Conservation (phyloP, 106 monocot genomes). For the Platanthera zijinensis region DNA sequence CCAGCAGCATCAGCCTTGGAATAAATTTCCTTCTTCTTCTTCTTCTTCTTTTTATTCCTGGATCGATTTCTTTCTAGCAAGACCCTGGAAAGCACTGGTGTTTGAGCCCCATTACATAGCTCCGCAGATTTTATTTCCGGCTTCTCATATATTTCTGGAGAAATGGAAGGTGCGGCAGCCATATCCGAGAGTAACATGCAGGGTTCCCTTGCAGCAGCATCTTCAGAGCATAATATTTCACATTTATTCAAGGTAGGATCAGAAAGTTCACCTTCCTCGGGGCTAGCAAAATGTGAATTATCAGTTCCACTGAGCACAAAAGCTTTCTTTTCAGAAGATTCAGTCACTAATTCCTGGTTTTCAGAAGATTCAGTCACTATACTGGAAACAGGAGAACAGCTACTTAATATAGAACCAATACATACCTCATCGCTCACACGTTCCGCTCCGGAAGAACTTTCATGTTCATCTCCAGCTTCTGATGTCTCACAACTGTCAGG, state of each 20-base stretch:
- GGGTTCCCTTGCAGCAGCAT: constrained; percentile 3
- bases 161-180: background rate
- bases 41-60: constrained; percentile 41
- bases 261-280: background rate
- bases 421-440: constrained; percentile 4
- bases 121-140: constrained; percentile 7
- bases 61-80: constrained; percentile 15
- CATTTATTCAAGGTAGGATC: background rate
- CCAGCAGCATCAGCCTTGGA: constrained; percentile 66
- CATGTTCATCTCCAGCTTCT: constrained; percentile 11
- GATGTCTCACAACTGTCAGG: background rate
- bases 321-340: background rate
- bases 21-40: constrained; percentile 44
- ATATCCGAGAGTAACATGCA: background rate
- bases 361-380: background rate
- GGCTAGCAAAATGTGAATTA: background rate
- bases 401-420: constrained; percentile 2
- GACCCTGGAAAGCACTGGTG: constrained; percentile 5
- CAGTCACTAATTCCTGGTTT: background rate
- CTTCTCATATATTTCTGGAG: constrained; percentile 5
- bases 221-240: constrained; percentile 5
- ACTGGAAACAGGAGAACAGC: background rate
- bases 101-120: background rate
- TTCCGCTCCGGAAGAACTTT: background rate
- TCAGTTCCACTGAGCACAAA: background rate